These are phyloP conservation scores for Omphalea diandra DNA, from an alignment of 441 rosid species.

Conservation along the genomic window DNA sequence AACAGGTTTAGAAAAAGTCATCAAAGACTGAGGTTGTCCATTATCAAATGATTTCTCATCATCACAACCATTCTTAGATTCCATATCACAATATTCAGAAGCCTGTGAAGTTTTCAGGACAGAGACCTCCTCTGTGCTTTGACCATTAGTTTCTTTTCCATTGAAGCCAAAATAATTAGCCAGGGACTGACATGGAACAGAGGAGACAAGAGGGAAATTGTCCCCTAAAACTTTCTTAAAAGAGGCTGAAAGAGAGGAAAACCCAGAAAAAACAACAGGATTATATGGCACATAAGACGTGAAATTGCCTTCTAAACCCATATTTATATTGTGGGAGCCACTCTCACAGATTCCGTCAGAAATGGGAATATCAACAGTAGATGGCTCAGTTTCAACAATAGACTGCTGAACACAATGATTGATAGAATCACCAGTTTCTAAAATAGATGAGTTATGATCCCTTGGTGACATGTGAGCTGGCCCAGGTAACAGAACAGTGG, in stretches of 20 bases:
- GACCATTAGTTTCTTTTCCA: constrained; percentile 34
- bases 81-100: constrained; percentile 30
- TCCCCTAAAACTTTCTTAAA: constrained; percentile 62
- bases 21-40: constrained; percentile 33
- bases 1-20: constrained; percentile 32
- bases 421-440: constrained; percentile 29
- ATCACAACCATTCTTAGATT: constrained; percentile 33
- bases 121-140: constrained; percentile 40
- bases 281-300: constrained; percentile 71
- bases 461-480: constrained; percentile 26
- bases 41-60: constrained; percentile 43
- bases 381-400: constrained; percentile 26
- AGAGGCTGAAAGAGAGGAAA: constrained; percentile 74
- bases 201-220: constrained; percentile 40
- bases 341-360: constrained; percentile 43
- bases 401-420: constrained; percentile 34
- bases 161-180: constrained; percentile 62
- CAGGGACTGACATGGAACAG: constrained; percentile 45
- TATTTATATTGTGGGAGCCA: constrained; percentile 29
- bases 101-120: constrained; percentile 36
- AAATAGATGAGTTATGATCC: constrained; percentile 30
- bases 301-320: constrained; percentile 39
- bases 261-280: constrained; percentile 74
- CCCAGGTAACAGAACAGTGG: constrained; percentile 53
- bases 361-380: constrained; percentile 51